Conservation (phyloP, 371 early-diverging fungal species). For the Mortierella sp. region DNA sequence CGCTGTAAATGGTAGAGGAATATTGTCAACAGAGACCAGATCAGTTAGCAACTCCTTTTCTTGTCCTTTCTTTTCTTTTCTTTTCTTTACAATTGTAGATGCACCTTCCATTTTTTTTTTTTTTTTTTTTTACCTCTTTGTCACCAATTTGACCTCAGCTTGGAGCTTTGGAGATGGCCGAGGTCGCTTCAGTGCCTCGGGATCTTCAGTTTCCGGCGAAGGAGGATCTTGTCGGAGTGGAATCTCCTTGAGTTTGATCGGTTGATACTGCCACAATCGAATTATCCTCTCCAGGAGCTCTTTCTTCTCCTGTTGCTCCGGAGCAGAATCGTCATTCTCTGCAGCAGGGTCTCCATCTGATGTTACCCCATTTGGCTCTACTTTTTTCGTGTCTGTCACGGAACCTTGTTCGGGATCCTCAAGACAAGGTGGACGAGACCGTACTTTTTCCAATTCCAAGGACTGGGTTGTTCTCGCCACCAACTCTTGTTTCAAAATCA, state of each 20-base stretch:
- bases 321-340: background rate
- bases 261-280: conserved; percentile 62
- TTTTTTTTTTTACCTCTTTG: conserved; percentile 47
- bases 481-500: conserved; percentile 54
- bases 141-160: conserved; percentile 68
- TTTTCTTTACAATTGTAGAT: too few species aligned
- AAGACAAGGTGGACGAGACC: too few species aligned
- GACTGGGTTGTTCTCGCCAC: conserved; percentile 64
- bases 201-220: conserved; percentile 55
- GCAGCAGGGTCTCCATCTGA: too few species aligned
- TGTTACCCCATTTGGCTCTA: too few species aligned
- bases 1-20: conserved; percentile 40
- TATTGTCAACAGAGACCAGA: too few species aligned
- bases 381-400: too few species aligned
- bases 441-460: conserved; percentile 14
- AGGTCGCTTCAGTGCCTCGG: conserved; percentile 49
- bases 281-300: conserved; percentile 55
- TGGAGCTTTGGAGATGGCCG: conserved; percentile 57
- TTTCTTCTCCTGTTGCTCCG: conserved; percentile 7
- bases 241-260: conserved; percentile 60
- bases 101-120: too few species aligned
- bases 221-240: conserved; percentile 69
- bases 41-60: too few species aligned
- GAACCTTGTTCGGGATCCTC: too few species aligned
- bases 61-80: too few species aligned